These are phyloP conservation scores for Fusarium duplospermum DNA, from an alignment of 2,329 filamentous ascomycete genomes.

Conservation along the genomic window DNA sequence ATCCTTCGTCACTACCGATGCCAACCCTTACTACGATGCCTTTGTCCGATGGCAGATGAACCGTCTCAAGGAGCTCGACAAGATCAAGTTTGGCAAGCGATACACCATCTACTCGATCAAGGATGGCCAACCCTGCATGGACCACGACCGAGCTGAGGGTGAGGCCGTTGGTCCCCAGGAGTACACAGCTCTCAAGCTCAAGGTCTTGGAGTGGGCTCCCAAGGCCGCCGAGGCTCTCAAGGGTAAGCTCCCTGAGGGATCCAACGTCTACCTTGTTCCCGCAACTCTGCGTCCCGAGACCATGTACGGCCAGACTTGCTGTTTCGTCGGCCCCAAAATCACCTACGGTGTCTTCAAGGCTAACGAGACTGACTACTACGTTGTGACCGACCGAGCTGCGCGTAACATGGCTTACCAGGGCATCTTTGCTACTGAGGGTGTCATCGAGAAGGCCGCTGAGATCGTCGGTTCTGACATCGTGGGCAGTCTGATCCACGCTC, in stretches of 20 bases:
- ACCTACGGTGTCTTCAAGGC: constrained; percentile 89
- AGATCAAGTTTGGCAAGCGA: constrained; percentile 92
- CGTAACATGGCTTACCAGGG: constrained; percentile 98
- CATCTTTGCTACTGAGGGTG: constrained; percentile 81
- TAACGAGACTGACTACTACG: constrained; percentile 81
- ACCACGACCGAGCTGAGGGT: constrained; percentile 60
- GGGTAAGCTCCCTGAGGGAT: constrained; percentile 81
- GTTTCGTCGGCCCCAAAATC: constrained; percentile 92
- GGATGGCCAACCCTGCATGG: constrained; percentile 60
- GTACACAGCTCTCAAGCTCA: constrained; percentile 92
- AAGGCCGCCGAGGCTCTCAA: constrained; percentile 77
- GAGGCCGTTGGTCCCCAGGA: constrained; percentile 79
- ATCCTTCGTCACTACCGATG: constrained; percentile 93
- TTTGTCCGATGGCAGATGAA: constrained; percentile 99
- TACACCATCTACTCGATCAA: constrained; percentile 84
- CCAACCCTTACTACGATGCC: constrained; percentile 95
- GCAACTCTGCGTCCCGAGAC: constrained; percentile 95
- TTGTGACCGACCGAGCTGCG: constrained; percentile 86
- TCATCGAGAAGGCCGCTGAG: constrained; percentile 79
- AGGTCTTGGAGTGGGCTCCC: constrained; percentile 89
- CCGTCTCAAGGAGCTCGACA: constrained; percentile 85
- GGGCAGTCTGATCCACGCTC: constrained; percentile 89
- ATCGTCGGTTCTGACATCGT: constrained; percentile 83
- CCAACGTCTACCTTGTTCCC: constrained; percentile 88
- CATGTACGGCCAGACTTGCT: constrained; percentile 98